Conservation (phyloP, 768 basidiomycete genomes). For the Russula dissimulans region DNA sequence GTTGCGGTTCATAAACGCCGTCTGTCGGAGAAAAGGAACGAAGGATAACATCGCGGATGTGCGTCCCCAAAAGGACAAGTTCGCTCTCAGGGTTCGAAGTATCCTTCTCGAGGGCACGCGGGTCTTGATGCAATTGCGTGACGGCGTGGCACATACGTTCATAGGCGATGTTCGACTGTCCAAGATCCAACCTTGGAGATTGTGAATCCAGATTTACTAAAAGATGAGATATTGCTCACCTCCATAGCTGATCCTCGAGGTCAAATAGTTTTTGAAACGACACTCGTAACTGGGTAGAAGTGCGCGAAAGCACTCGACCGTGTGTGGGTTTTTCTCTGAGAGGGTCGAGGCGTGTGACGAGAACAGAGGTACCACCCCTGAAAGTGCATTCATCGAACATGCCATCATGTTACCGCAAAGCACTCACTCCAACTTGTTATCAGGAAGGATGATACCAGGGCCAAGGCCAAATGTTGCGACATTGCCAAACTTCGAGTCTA, state of each 20-base stretch:
- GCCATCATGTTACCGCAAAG: slow-evolving; percentile 1
- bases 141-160: slow-evolving; percentile 67
- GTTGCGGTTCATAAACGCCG: slow-evolving; percentile 27
- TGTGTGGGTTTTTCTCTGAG: slow-evolving; percentile 41
- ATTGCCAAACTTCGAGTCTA: slow-evolving; percentile 52
- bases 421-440: slow-evolving; percentile 62
- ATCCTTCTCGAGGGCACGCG: slow-evolving; percentile 31
- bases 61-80: slow-evolving; percentile 57
- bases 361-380: slow-evolving; percentile 63
- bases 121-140: slow-evolving; percentile 44
- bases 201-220: background rate
- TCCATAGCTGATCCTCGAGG: slow-evolving; percentile 41
- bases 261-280: slow-evolving; percentile 45
- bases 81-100: slow-evolving; percentile 31
- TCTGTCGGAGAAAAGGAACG: slow-evolving; percentile 36
- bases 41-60: slow-evolving; percentile 62
- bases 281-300: slow-evolving; percentile 45
- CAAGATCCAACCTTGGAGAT: slow-evolving; percentile 49
- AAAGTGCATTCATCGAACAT: background rate
- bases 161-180: slow-evolving; percentile 53
- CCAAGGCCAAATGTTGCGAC: slow-evolving; percentile 59
- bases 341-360: slow-evolving; percentile 57
- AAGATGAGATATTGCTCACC: slow-evolving; percentile 20
- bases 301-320: slow-evolving; percentile 46
- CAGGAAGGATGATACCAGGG: slow-evolving; percentile 52